Conservation (phyloP, 2,329 filamentous ascomycete species). For the Didymella glomerata region DNA sequence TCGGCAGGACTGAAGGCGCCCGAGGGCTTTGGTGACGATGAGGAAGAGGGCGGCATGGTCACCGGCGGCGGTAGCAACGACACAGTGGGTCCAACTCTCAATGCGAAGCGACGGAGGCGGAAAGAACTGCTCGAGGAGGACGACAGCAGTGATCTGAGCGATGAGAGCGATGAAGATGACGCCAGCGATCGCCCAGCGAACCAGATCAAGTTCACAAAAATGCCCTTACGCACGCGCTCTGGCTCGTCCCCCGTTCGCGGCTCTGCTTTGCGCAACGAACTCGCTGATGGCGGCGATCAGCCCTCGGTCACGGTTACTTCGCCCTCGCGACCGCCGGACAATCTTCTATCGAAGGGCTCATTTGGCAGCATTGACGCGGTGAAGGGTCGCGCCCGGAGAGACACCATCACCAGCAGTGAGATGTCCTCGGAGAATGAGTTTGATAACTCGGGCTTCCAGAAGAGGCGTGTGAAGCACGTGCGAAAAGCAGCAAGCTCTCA, state of each 20-base stretch:
- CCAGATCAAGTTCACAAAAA: conserved; percentile 95
- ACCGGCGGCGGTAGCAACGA: conserved; percentile 71
- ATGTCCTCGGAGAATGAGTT: conserved; percentile 84
- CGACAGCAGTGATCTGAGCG: conserved; percentile 84
- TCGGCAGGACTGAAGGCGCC: conserved; percentile 63
- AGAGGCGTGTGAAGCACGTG: conserved; percentile 66
- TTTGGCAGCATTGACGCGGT: conserved; percentile 74
- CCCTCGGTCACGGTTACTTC: conserved; percentile 64
- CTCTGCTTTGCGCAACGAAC: conserved; percentile 64
- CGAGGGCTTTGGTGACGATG: conserved; percentile 70
- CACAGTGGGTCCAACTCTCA: conserved; percentile 70
- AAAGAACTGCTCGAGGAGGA: conserved; percentile 83
- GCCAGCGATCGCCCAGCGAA: conserved; percentile 72
- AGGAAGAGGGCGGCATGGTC: conserved; percentile 75
- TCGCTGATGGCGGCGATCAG: conserved; percentile 58
- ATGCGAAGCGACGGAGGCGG: conserved; percentile 71
- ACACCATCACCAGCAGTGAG: conserved; percentile 83
- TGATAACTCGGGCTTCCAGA: conserved; percentile 71
- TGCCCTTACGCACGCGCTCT: conserved; percentile 85
- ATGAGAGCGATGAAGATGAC: conserved; percentile 82
- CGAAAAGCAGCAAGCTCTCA: conserved; percentile 64
- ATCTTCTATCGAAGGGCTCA: conserved; percentile 69
- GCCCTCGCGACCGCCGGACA: conserved; percentile 59
- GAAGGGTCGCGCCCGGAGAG: conserved; percentile 73
- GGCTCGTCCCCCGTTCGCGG: conserved; percentile 80